Base-by-base conservation (phyloP, 2,329 filamentous ascomycete species). In the Hypoxylon sp. region DNA sequence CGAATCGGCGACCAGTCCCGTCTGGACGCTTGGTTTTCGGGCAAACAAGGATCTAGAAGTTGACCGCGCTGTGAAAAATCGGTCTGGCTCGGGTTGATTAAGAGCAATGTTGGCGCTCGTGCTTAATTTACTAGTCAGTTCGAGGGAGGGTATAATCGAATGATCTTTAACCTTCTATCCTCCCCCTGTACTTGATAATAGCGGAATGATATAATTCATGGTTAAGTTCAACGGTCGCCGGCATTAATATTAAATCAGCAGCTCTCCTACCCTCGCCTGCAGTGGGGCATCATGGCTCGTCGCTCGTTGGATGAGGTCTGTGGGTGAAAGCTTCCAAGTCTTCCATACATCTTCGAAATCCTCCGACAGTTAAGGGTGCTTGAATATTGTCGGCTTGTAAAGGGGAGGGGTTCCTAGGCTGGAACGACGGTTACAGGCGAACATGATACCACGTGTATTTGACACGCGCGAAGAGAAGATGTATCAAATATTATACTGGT, bases 341-440 rank as follows among this genome's bases (percentile, higher is more conserved):
- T 59, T 61, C 59, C 42, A 59, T 59, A 53, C 59, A 40, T 51
- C 40, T 61, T 61, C 59, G 31, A 61, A 61, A 59, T 52, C 43
- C 41, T 34, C 59, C 59, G 55, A 55, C n/a, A 19, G 29, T 27
- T 16, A 30, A 30, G 23, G 20, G 41, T 20, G 21, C 35, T 25
- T 16, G 21, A 20, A 32, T 36, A n/a, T 17, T 45, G 12, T 45
- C 35, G 30, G 32, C 25, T 30, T 21, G 26, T 7, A 38, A 41
- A 49, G 19, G 32, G 31, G 32, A 26, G n/a, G n/a, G n/a, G n/a
- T n/a, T 29, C 19, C 31, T 26, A 49, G 38, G 30, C 19, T 26
- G 41, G 34, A 38, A 23, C 16, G 29, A 38, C 9, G n/a, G 40
- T 49, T 44, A 15, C 36, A 47, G 37, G 40, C 31, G 41, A 51